Conservation (phyloP, 2,329 filamentous ascomycete species). For the Arthrobotrys sinensis region DNA sequence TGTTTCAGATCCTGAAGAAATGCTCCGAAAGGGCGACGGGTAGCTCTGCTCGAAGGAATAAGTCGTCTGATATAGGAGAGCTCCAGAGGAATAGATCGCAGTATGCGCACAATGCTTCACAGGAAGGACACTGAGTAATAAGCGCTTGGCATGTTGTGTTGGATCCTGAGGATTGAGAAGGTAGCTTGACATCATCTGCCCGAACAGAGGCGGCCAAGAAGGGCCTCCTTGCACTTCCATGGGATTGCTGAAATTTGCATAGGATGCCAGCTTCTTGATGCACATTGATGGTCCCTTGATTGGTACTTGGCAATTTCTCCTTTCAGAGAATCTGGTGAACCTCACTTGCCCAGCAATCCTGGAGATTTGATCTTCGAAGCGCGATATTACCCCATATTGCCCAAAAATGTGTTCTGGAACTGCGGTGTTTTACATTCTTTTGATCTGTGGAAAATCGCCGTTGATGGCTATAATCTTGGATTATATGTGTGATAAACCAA, state of each 20-base stretch:
- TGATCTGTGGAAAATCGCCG: constrained; percentile 31
- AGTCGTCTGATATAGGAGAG: constrained; percentile 20
- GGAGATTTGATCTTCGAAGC: constrained; percentile 49
- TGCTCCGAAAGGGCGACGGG: constrained; percentile 12
- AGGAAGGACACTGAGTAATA: constrained; percentile 30
- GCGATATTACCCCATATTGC: constrained; percentile 32
- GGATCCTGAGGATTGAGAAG: constrained; percentile 52
- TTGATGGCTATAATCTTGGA: constrained; percentile 39
- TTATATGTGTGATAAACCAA: constrained; percentile 13
- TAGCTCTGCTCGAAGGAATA: not conserved
- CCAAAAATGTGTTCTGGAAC: constrained; percentile 41
- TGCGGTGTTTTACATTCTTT: constrained; percentile 40
- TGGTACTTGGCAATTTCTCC: constrained; percentile 48
- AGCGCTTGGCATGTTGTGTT: constrained; percentile 45
- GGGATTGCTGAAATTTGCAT: constrained; percentile 44
- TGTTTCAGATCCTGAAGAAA: constrained; percentile 37
- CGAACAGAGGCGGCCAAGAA: constrained; percentile 33
- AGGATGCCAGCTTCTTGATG: constrained; percentile 46
- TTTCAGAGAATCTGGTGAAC: constrained; percentile 51
- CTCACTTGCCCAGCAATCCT: constrained; percentile 42
- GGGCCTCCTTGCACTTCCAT: constrained; percentile 35
- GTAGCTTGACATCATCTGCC: constrained; percentile 39
- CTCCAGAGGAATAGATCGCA: constrained; percentile 28
- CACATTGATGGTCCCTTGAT: constrained; percentile 33
- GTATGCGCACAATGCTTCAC: not conserved